These are phyloP conservation scores for Candida pseudocylindracea DNA, from an alignment of 1,139 yeast genomes.

Conservation along the genomic window DNA sequence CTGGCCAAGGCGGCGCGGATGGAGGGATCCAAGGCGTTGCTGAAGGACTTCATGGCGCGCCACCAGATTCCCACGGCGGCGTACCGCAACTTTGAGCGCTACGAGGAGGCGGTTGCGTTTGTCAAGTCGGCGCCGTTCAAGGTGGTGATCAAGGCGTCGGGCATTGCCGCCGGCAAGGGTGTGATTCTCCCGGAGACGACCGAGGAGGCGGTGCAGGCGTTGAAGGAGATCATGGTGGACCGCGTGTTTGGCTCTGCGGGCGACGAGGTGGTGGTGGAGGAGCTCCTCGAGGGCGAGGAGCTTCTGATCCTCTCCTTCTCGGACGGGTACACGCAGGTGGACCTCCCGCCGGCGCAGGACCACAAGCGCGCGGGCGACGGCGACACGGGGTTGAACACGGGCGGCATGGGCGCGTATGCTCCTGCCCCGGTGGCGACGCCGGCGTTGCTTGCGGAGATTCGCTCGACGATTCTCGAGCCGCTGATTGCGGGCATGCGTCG, in stretches of 20 bases:
- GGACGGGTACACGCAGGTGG: constrained; percentile 83
- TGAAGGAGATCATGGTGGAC: constrained; percentile 77
- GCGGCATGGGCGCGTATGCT: constrained; percentile 99
- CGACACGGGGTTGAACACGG: constrained; percentile 88
- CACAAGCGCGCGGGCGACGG: constrained; percentile 91
- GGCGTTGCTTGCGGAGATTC: constrained; percentile 42
- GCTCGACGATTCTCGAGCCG: constrained; percentile 59
- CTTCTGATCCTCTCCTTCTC: constrained; percentile 78
- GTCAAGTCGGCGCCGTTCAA: constrained; percentile 44
- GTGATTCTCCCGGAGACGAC: constrained; percentile 76
- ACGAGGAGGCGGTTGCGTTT: constrained; percentile 52
- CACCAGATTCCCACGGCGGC: constrained; percentile 89
- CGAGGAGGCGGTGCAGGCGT: constrained; percentile 69
- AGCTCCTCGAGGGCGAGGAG: constrained; percentile 91
- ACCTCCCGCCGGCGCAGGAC: constrained; percentile 95
- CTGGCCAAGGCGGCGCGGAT: constrained; percentile 70
- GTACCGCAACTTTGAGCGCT: constrained; percentile 61
- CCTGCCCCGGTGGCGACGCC: constrained; percentile 89
- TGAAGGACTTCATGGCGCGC: constrained; percentile 83
- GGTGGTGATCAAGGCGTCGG: constrained; percentile 91
- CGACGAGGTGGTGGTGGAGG: constrained; percentile 91
- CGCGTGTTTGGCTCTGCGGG: constrained; percentile 88
- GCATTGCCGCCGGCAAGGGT: constrained; percentile 98
- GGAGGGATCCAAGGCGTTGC: constrained; percentile 95
- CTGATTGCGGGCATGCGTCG: constrained; percentile 92